A percentile compares a stretch with the other conserved stretches of the same genome.
Evolutionary conservation across 495 filamentous ascomycete species (phyloP).

Genomic region (Lentithecium fluviatile): DNA sequence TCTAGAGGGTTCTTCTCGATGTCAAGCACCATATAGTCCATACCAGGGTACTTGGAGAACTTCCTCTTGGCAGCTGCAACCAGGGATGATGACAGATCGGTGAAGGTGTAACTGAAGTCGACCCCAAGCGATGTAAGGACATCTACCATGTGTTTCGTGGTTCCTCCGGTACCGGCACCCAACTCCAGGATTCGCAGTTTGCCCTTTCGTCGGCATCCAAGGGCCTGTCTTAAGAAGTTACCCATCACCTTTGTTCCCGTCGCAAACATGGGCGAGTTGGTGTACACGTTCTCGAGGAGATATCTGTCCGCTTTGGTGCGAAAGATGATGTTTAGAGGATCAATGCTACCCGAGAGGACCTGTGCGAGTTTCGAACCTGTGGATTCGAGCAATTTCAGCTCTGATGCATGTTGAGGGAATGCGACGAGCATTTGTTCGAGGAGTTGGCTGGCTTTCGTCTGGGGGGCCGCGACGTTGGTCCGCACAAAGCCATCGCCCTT

Average conservation of each 20-base stretch:
- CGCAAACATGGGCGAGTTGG: not conserved
- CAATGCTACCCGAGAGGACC: not conserved
- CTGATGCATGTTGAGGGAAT: not conserved
- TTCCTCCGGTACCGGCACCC: constrained; percentile 8
- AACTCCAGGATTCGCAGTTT: not conserved
- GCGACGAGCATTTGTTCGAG: not conserved
- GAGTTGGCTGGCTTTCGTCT: not conserved
- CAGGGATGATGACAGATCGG: constrained; percentile 45
- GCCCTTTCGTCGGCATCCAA: no score
- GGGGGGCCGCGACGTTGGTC: no score
- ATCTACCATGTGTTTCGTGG: not conserved
- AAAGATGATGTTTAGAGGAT: not conserved
- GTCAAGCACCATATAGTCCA: constrained; percentile 5
- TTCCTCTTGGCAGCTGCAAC: constrained; percentile 19
- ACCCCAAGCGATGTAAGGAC: not conserved
- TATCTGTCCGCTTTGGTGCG: not conserved
- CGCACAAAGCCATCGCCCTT: not conserved
- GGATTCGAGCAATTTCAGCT: not conserved
- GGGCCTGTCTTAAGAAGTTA: no score
- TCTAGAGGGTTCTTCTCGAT: not conserved
- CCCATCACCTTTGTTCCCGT: not conserved
- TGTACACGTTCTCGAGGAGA: constrained; percentile 1
- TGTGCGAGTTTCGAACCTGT: not conserved
- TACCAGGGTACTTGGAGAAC: constrained; percentile 35
- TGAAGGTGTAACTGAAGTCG: constrained; percentile 46